Evolutionary conservation across 306 rosid genomes (phyloP).

Genomic region (Glycine tomentella): DNA sequence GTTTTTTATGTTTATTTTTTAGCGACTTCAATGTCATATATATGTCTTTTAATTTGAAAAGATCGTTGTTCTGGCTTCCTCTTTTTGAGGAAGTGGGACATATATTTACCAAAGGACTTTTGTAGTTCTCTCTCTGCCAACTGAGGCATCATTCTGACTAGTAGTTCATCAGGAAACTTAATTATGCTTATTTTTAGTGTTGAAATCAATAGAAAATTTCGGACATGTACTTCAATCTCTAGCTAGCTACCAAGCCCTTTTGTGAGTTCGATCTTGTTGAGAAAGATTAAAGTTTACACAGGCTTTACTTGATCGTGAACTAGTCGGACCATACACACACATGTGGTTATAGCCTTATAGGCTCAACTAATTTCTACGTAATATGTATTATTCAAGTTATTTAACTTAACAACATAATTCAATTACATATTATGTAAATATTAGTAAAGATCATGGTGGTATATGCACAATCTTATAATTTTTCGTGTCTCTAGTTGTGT

Average conservation of each 20-base stretch:
- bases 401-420: too few species aligned
- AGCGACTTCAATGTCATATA: neutral
- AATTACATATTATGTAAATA: too few species aligned
- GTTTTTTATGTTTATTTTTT: conserved; percentile 2
- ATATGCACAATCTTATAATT: too few species aligned
- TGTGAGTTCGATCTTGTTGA: neutral
- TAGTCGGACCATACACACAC: neutral
- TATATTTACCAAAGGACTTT: neutral
- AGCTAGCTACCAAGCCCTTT: neutral
- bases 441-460: too few species aligned
- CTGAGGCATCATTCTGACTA: too few species aligned
- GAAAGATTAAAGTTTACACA: neutral
- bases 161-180: too few species aligned
- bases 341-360: too few species aligned
- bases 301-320: neutral
- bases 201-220: neutral
- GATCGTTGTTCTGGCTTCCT: neutral
- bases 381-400: too few species aligned
- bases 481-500: neutral
- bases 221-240: neutral
- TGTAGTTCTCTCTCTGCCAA: too few species aligned
- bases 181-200: neutral
- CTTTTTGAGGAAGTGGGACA: neutral
- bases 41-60: neutral
- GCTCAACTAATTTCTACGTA: too few species aligned